Evolutionary conservation across 2,329 filamentous ascomycete species (phyloP).

Genomic region (Trichophyton simii): DNA sequence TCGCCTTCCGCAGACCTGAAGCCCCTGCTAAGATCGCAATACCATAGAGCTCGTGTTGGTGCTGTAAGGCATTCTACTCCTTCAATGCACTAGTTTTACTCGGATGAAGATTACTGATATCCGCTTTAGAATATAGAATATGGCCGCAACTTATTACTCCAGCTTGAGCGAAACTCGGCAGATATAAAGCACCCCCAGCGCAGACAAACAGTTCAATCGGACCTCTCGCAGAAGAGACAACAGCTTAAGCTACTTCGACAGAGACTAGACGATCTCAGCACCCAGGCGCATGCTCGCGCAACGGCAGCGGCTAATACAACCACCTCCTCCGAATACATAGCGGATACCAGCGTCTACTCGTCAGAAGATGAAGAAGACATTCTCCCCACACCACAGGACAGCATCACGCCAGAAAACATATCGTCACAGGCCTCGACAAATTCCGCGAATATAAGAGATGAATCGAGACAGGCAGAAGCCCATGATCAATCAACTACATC

Average conservation of each 20-base stretch:
- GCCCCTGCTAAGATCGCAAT: constrained; percentile 28
- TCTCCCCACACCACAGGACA: constrained; percentile 19
- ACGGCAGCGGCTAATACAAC: background rate
- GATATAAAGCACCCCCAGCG: constrained; percentile 25
- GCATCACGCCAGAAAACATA: constrained; percentile 6
- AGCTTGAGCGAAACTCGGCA: constrained; percentile 30
- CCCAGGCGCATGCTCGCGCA: constrained; percentile 15
- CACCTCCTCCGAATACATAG: background rate
- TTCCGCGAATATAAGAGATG: background rate
- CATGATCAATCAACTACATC: background rate
- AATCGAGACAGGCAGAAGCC: background rate
- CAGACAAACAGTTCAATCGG: constrained; percentile 29
- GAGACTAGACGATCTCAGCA: constrained; percentile 23
- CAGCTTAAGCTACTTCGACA: constrained; percentile 23
- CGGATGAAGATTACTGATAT: background rate
- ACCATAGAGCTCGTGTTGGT: constrained; percentile 31
- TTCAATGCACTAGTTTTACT: background rate
- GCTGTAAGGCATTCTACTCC: constrained; percentile 22
- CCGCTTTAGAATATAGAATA: constrained; percentile 33
- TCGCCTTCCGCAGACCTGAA: constrained; percentile 27
- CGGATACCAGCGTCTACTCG: constrained; percentile 11
- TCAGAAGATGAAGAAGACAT: constrained; percentile 18
- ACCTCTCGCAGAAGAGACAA: constrained; percentile 29
- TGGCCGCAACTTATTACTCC: constrained; percentile 30
- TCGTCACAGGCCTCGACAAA: constrained; percentile 6